Evolutionary conservation across 2,329 filamentous ascomycete species (phyloP), one percentile per base, ranked within the genome.

Genomic region (Pseudodiploospora longispora): DNA sequence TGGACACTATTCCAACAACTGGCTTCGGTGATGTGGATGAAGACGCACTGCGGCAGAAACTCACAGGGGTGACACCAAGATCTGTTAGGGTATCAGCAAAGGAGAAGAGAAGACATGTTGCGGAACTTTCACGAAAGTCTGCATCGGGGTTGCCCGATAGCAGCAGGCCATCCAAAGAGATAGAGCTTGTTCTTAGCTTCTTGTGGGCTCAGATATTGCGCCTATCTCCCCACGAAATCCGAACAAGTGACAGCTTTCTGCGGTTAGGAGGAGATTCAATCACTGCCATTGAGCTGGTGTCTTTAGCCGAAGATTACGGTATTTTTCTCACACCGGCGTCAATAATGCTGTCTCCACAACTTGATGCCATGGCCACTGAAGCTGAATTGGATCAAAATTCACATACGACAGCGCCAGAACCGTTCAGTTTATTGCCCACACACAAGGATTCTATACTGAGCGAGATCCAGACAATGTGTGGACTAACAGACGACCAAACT

Each of bases 211-310:
- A 19, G 19, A 19, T 19, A 19, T 19, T 19, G 3, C 19, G 19
- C 19, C 19, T 19, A 19, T 19, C 19, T 19, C 19, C 19, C 19
- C 19, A 19, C 19, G 19, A 19, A 19, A 19, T 19, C 19, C 19
- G 19, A 19, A 19, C 19, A 19, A 19, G 19, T 27, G 48, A 50
- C 27, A 46, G n/a, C 38, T 50, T 50, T 27, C 33, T 50, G 10
- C 30, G 38, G 29, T 44, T 50, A 12, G 48, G 48, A 4, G 48
- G 48, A 27, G 48, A 50, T 30, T 48, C 46, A 3, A 48, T 50
- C 10, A 29, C 33, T 10, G 46, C 46, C 6, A 50, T 48, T 36
- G 45, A 10, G 34, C 44, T n/a, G 38, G 32, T 6, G 10, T 47
- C 3, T 36, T 36, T 9, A 12, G 43, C 8, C 30, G 40, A 6